phyloP scores from a whole-genome alignment of 208 protist genomes.

The Crithidia mellificae region DNA sequence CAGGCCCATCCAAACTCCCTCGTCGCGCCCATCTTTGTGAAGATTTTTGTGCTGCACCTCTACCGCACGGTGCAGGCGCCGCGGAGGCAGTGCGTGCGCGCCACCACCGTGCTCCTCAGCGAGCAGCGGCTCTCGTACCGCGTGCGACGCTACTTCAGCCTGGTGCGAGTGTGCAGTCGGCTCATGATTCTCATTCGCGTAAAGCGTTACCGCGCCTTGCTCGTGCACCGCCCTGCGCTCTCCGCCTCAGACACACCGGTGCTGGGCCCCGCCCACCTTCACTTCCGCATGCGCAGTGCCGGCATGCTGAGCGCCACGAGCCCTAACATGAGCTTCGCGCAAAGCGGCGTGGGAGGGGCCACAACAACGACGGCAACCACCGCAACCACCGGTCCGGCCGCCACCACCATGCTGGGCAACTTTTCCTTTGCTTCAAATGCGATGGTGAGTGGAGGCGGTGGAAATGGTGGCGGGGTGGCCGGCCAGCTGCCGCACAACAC shows the following conservation, averaged over 20 bases:
- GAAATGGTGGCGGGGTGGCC: background rate
- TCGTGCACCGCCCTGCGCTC: background rate
- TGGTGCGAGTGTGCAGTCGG: conserved; percentile 57
- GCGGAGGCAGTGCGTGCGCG: conserved; percentile 15
- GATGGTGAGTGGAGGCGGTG: background rate
- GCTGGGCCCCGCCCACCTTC: background rate
- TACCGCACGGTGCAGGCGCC: conserved; percentile 39
- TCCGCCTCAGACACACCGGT: background rate
- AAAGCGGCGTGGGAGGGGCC: background rate
- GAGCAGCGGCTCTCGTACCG: conserved; percentile 49
- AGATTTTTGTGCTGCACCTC: conserved; percentile 60
- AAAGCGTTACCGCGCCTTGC: conserved; percentile 42
- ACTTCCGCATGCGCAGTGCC: conserved; percentile 3
- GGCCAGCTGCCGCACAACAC: background rate
- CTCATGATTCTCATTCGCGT: conserved; percentile 66
- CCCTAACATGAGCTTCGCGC: conserved; percentile 24
- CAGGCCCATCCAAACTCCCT: conserved; percentile 44
- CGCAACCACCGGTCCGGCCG: background rate
- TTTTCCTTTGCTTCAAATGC: conserved; percentile 18
- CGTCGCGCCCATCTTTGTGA: conserved; percentile 70
- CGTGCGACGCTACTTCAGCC: conserved; percentile 49
- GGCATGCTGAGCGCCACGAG: conserved; percentile 11
- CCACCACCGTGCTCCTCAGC: conserved; percentile 39
- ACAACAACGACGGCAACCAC: background rate
- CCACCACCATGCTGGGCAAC: conserved; percentile 11